Percentiles rank a stretch among this genome's conserved stretches.
phyloP scores from a whole-genome alignment of 257 asterid genomes.

The Jasminum sambac region DNA sequence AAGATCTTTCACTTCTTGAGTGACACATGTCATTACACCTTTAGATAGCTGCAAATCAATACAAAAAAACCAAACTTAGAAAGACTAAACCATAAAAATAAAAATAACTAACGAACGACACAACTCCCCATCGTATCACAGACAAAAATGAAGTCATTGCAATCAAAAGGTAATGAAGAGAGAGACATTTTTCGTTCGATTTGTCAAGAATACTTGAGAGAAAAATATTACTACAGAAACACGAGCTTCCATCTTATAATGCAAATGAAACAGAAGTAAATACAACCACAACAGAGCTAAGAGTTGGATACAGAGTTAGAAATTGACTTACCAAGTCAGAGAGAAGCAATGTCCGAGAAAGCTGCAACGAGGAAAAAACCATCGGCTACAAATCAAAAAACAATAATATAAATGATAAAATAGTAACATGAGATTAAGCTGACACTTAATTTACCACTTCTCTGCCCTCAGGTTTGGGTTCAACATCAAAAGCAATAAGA shows the following conservation, averaged over 20 bases:
- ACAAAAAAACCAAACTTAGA: constrained; percentile 13
- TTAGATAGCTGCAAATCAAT: constrained; percentile 56
- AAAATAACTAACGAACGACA: constrained; percentile 2
- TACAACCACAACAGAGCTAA: constrained; percentile 16
- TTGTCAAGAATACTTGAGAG: no score
- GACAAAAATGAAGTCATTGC: constrained; percentile 1
- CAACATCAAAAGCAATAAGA: constrained; percentile 73
- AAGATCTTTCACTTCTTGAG: constrained; percentile 88
- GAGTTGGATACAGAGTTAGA: background rate
- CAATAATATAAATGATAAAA: background rate
- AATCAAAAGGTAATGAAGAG: constrained; percentile 6
- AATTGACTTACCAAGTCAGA: constrained; percentile 68
- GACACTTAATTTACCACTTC: constrained; percentile 48
- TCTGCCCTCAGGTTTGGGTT: constrained; percentile 62
- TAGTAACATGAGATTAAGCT: constrained; percentile 20
- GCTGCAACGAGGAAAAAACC: constrained; percentile 52
- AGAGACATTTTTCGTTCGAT: no score
- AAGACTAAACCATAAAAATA: background rate
- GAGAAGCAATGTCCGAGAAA: constrained; percentile 75
- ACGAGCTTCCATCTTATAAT: no score
- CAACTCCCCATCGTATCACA: background rate
- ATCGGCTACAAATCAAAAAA: constrained; percentile 16
- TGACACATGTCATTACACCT: constrained; percentile 87
- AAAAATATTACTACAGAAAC: no score
- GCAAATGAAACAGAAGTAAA: background rate